These are phyloP conservation scores for Bromus sterilis DNA, from an alignment of 176 grass and related monocot species.

Conservation along the genomic window DNA sequence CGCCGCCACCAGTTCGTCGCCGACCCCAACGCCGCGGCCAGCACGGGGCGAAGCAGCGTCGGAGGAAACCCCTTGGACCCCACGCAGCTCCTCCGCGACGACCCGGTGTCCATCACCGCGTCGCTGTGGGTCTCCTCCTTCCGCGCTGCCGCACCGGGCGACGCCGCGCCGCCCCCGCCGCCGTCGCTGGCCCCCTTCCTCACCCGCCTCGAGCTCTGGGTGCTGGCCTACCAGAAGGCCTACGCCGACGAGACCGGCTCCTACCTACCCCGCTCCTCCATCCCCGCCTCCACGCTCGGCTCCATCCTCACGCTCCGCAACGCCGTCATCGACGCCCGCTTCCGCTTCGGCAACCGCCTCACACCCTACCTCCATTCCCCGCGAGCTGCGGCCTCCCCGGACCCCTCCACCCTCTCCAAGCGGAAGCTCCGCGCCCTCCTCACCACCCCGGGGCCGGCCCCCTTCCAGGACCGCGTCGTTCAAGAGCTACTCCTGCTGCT, in stretches of 20 bases:
- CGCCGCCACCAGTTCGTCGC: constrained; percentile 34
- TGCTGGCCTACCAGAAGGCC: constrained; percentile 94
- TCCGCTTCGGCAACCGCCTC: constrained; percentile 84
- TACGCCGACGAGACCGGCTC: constrained; percentile 91
- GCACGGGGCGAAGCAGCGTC: not conserved
- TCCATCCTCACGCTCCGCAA: constrained; percentile 82
- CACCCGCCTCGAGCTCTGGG: constrained; percentile 85
- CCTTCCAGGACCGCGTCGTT: constrained; percentile 90
- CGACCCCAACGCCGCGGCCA: constrained; percentile 13
- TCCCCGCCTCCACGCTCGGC: constrained; percentile 45
- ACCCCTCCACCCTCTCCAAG: constrained; percentile 79
- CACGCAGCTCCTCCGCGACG: constrained; percentile 67
- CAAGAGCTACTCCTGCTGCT: constrained; percentile 89
- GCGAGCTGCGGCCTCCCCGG: constrained; percentile 38
- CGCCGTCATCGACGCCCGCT: constrained; percentile 72
- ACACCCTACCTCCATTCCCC: constrained; percentile 65
- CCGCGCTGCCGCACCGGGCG: constrained; percentile 18
- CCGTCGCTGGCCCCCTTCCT: constrained; percentile 52
- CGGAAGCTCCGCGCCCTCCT: constrained; percentile 86
- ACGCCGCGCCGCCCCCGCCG: constrained; percentile 15
- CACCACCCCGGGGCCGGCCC: constrained; percentile 50
- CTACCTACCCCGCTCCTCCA: constrained; percentile 78
- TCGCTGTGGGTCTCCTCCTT: constrained; percentile 81
- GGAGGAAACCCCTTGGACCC: constrained; percentile 44
- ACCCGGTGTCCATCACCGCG: constrained; percentile 72